Evolutionary conservation across 305 asterid genomes (phyloP).

Genomic region (Caryopteris hybrid): DNA sequence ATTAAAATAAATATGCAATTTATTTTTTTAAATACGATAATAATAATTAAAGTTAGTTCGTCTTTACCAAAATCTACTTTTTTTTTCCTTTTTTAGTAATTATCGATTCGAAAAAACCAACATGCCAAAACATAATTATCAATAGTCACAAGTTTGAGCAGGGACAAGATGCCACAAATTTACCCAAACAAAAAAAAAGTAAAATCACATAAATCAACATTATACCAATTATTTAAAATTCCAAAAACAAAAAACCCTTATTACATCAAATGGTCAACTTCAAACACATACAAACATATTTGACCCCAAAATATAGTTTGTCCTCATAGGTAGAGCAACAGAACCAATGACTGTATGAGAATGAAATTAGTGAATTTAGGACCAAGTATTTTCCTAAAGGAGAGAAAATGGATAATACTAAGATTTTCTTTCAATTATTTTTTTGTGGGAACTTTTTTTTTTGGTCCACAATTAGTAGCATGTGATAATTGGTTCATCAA

Average conservation of each 20-base stretch:
- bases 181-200: no score
- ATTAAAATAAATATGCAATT: no score
- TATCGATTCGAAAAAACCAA: no score
- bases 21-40: no score
- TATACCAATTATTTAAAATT: no score
- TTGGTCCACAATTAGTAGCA: no score
- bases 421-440: background rate
- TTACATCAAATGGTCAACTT: constrained; percentile 8
- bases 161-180: background rate
- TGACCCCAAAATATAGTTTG: constrained; percentile 4
- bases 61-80: no score
- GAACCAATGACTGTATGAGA: background rate
- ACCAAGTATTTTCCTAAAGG: background rate
- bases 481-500: no score
- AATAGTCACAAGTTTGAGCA: background rate
- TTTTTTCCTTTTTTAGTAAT: no score
- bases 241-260: background rate
- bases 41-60: no score
- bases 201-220: background rate
- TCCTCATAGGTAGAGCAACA: background rate
- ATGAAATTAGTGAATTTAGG: background rate
- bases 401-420: background rate
- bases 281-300: constrained; percentile 10
- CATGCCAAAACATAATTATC: no score
- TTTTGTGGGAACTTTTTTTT: background rate